Evolutionary conservation across 805 yeast genomes (phyloP), one percentile per base, ranked within the genome.

Genomic region (Starmerella sirachaensis): DNA sequence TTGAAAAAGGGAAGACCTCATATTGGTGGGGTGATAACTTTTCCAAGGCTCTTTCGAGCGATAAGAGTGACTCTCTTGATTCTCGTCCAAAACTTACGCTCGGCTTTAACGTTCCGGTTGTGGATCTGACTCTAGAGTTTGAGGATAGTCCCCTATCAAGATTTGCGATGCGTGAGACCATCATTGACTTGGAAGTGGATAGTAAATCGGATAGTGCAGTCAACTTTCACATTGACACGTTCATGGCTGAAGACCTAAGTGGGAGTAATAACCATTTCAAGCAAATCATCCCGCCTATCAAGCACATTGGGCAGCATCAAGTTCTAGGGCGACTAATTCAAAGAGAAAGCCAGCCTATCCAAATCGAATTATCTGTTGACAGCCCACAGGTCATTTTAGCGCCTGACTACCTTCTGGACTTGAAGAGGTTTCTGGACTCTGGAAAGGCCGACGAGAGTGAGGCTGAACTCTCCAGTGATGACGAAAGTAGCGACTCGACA

Each of bases 341-440:
- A 50, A 30, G 33, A 46, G 50, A 25, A 31, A 46, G 32, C 26
- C 26, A 37, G 14, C 37, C 50, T 3, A 37, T 48, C 18, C 29
- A 31, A 11, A 16, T 49, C 9, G 37, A 43, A 12, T 48, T 50
- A 22, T 47, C 84, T 0, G 68, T 88, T 9, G 93, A 83, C 42
- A 79, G 78, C 44, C 96, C 96, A 0, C 72, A 70, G 40, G 69
- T 79, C 9, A 75, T 91, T 33, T 56, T 91, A 20, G 95, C 96
- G 0, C 61, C 91, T 48, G 97, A 86, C 53, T 86, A 83, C 56
- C 52, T 88, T 24, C 72, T 86, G 57, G 82, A 91, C 2, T 52
- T 91, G 47, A 80, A 80, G 46, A 54, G 62, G 0, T 86, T 78
- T 54, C 56, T 64, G n/a, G 76, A 70, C 38, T 63, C 62, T 30